Conservation (phyloP, 257 asterid species). For the Buddleja alternifolia region DNA sequence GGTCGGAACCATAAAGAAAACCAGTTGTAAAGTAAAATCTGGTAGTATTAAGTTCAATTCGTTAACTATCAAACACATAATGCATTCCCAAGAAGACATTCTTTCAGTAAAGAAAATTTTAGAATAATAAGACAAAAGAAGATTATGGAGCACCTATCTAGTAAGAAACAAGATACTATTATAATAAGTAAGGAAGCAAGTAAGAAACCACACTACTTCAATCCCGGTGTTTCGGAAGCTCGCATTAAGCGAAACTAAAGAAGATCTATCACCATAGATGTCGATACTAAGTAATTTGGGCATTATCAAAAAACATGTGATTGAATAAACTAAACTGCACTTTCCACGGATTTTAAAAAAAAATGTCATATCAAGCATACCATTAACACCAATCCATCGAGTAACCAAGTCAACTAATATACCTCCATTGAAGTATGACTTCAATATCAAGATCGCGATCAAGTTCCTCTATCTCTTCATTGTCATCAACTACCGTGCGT, state of each 20-base stretch:
- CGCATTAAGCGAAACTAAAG: conserved; percentile 8
- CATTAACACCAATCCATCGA: conserved; percentile 17
- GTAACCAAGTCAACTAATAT: conserved; percentile 15
- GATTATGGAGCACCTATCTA: conserved; percentile 15
- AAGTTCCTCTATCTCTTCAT: conserved; percentile 78
- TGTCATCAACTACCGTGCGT: conserved; percentile 69
- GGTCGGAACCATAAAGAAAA: conserved; percentile 19
- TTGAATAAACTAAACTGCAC: conserved; percentile 5
- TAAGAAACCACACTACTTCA: conserved; percentile 3
- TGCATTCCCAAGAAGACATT: conserved; percentile 12
- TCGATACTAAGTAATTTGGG: background rate
- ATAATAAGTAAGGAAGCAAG: conserved; percentile 2
- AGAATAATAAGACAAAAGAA: conserved; percentile 1
- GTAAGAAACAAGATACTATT: background rate
- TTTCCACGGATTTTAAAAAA: conserved; percentile 27
- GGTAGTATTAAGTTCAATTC: conserved; percentile 17
- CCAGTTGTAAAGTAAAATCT: conserved; percentile 21
- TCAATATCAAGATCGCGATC: conserved; percentile 90
- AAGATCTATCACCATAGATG: background rate
- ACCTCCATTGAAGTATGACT: conserved; percentile 97
- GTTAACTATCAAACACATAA: conserved; percentile 16
- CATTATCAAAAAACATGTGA: background rate
- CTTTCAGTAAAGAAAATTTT: background rate
- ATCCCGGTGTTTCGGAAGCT: background rate
- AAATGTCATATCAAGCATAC: conserved; percentile 5